Conservation (phyloP, 2,329 filamentous ascomycete genomes). For the Neopestalotiopsis sp. region DNA sequence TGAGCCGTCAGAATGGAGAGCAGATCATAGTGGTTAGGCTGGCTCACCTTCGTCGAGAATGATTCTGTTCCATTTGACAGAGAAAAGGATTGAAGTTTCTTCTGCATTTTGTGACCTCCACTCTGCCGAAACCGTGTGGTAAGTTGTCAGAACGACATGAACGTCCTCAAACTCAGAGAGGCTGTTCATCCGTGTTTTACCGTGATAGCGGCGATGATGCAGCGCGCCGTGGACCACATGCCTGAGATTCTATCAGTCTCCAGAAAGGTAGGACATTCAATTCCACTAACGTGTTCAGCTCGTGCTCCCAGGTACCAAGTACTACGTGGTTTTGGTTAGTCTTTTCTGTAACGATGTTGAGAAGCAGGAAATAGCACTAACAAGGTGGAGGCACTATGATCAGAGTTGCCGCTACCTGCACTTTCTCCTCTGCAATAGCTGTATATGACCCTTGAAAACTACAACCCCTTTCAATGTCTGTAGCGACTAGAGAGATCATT, state of each 20-base stretch:
- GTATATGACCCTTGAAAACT: slow-evolving; percentile 3
- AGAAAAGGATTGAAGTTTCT: slow-evolving; percentile 35
- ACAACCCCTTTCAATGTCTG: slow-evolving; percentile 15
- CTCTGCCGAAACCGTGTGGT: slow-evolving; percentile 44
- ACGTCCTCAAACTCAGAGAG: slow-evolving; percentile 21
- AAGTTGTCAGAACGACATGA: slow-evolving; percentile 45
- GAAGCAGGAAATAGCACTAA: not conserved
- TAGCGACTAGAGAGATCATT: slow-evolving; percentile 31
- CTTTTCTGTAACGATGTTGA: not conserved
- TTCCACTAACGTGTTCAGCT: not conserved
- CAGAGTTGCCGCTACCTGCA: not conserved
- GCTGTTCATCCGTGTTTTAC: slow-evolving; percentile 27
- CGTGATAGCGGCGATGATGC: slow-evolving; percentile 23
- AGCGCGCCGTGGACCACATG: not conserved
- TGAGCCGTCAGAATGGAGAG: slow-evolving; percentile 20
- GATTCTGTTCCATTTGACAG: slow-evolving; percentile 41
- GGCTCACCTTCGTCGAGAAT: slow-evolving; percentile 44
- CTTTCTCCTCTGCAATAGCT: not conserved
- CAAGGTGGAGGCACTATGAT: not conserved
- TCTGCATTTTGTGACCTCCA: slow-evolving; percentile 28
- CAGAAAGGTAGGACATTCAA: not conserved
- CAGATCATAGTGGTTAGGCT: not conserved
- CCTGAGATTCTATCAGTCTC: not conserved
- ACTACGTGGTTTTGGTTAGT: not conserved
- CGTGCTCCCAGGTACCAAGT: not conserved